Conservation (phyloP, 495 filamentous ascomycete genomes). For the Penicillium arizonense region DNA sequence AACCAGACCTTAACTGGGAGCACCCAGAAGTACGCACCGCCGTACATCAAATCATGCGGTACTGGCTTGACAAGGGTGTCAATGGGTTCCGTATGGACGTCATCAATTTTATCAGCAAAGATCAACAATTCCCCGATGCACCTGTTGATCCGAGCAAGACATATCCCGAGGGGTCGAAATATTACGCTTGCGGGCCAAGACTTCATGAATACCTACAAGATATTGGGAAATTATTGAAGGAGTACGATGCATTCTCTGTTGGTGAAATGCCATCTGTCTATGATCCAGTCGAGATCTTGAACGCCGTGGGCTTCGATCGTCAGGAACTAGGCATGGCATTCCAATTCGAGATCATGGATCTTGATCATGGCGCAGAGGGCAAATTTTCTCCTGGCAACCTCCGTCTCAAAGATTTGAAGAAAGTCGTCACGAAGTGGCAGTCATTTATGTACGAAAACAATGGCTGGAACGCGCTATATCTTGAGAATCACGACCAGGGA, state of each 20-base stretch:
- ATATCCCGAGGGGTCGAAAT: background rate
- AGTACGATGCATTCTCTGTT: constrained; percentile 61
- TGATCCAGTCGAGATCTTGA: constrained; percentile 48
- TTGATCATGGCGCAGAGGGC: constrained; percentile 13
- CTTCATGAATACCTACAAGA: constrained; percentile 62
- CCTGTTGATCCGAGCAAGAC: constrained; percentile 29
- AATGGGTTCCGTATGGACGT: constrained; percentile 62
- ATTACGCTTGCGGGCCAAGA: constrained; percentile 32
- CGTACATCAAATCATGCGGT: constrained; percentile 60
- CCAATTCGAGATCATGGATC: constrained; percentile 50
- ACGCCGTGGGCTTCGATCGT: constrained; percentile 46
- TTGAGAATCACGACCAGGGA: constrained; percentile 65
- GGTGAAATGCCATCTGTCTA: constrained; percentile 56
- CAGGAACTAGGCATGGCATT: constrained; percentile 64
- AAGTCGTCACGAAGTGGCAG: constrained; percentile 56
- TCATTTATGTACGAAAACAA: constrained; percentile 41
- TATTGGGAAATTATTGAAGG: constrained; percentile 53
- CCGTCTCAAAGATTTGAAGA: constrained; percentile 28
- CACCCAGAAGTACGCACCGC: constrained; percentile 53
- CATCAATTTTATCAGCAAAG: constrained; percentile 63
- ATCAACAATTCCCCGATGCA: constrained; percentile 53
- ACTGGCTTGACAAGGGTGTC: constrained; percentile 62
- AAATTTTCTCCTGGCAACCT: constrained; percentile 4
- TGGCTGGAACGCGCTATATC: constrained; percentile 59
- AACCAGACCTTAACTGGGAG: constrained; percentile 75